Evolutionary conservation across 2,329 filamentous ascomycete species (phyloP), one percentile per base, ranked within the genome.

Genomic region (Claviceps sp.): DNA sequence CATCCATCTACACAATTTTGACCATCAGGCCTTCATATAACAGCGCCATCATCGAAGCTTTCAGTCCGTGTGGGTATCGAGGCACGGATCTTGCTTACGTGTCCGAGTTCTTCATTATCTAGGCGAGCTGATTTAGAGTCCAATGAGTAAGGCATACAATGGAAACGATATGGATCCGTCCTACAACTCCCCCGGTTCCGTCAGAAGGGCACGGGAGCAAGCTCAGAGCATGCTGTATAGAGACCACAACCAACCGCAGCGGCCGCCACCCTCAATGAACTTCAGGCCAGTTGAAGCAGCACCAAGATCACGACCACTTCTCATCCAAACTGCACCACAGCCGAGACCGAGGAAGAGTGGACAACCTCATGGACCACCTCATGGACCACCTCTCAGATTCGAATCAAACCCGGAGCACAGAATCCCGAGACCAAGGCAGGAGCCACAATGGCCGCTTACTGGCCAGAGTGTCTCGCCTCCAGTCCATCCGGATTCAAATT

Each of bases 141-240:
- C 72, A 71, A 80, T 79, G 77, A 79, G 71, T 73, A 71, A 68
- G 64, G 61, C 63, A 60, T 71, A 78, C 71, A 66, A 79, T 78
- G 77, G 71, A 67, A 71, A 66, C 64, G 66, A 67, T 57, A 74
- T 74, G 74, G 76, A 78, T 56, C 68, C 66, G 64, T 61, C 67
- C 59, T 60, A 66, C 55, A 61, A 61, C 50, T 57, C 59, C 64
- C 69, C 65, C 58, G 74, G 74, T 60, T 78, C 77, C 54, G 71
- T 78, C 58, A 73, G 64, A 64, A 73, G 71, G 61, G 77, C 76
- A 40, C 74, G 78, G 63, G 77, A 80, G 62, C 70, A 69, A 56
- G 72, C 72, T 52, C 68, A 71, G 59, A 70, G 68, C 54, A 73
- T 71, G 45, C 55, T 58, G 48, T 55, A 57, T 36, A 57, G 55